Conservation (phyloP, 192 early-diverging fungal genomes). For the Backusella australiensis region DNA sequence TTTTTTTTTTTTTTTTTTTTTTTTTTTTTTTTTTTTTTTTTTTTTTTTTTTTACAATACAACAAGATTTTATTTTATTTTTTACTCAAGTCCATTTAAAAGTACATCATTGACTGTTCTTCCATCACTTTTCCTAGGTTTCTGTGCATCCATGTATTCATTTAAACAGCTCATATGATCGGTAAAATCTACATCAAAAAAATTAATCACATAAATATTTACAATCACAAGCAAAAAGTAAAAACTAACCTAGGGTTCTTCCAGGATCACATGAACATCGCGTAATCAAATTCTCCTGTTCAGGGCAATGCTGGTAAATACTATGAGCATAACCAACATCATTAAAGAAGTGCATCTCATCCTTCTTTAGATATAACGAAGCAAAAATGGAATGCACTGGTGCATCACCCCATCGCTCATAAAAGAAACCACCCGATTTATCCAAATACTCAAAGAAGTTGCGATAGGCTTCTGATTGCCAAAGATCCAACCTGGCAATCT, state of each 20-base stretch:
- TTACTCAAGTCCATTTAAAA: background rate
- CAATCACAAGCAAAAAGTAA: too few species aligned
- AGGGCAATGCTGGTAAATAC: conserved; percentile 19
- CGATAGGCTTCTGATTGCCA: conserved; percentile 55
- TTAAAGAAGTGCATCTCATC: conserved; percentile 68
- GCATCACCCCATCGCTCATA: conserved; percentile 79
- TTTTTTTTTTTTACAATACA: background rate
- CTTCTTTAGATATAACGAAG: conserved; percentile 51
- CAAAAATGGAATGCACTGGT: conserved; percentile 68
- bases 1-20: too few species aligned
- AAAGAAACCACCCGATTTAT: conserved; percentile 65
- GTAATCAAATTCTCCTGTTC: conserved; percentile 9
- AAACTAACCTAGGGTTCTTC: conserved; percentile 8
- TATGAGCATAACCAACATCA: conserved; percentile 60
- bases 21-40: background rate
- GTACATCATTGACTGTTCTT: conserved; percentile 18
- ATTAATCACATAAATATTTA: background rate
- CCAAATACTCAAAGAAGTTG: conserved; percentile 58
- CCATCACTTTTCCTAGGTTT: background rate
- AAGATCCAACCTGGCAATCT: conserved; percentile 58
- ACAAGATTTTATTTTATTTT: background rate
- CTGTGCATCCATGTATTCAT: conserved; percentile 12
- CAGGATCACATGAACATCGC: conserved; percentile 15
- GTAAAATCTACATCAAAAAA: background rate
- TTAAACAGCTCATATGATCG: conserved; percentile 17